Base-by-base conservation (phyloP, 176 grass and related monocot genomes). In the Oryza brachyantha region DNA sequence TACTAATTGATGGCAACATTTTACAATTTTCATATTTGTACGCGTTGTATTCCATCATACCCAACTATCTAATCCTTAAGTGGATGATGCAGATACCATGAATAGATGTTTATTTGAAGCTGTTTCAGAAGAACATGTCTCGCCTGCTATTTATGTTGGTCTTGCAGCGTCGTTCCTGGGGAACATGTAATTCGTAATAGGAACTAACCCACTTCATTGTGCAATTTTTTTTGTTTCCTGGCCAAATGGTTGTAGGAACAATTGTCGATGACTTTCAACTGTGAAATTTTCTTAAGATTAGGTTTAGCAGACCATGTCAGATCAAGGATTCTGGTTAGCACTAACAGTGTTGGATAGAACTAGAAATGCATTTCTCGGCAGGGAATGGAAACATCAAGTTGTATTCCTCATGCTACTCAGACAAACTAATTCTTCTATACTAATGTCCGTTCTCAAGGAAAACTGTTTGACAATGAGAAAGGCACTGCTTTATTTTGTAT, bases 81-180 rank as follows among this genome's bases (percentile, higher is more conserved):
- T 84, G 55, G 31, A 68, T 70, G 52, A 61, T 80, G 76, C 86
- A 88, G 86, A 40, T 70, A 34, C 8, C 24, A 43, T 42, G 61
- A 62, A 74, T 37, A 64, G 62, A 55, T 31, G 31, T 58, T 22
- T 28, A 58, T 66, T 70, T 54, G 14, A 76, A 58, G 61, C 24
- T 67, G 57, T 58, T 75, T 70, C 13, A 35, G 64, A 74, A 68
- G 50, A 78, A 21, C 73, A 84, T 3, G 61, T 14, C 0, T 52
- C 61, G 21, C 22, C 17, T 40, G 66, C n/a, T 57, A 69, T 39
- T 64, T 78, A 71, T 48, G 55, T 28, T 62, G 39, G 46, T 55
- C 25, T 62, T 48, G 64, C 72, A 32, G 78, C 16, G 31, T 55
- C 13, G 29, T 74, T 40, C 34, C 38, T 63, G 13, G 28, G 12